These are phyloP conservation scores for Arabidopsis arenosa DNA, from an alignment of 345 rosid genomes.

Conservation along the genomic window DNA sequence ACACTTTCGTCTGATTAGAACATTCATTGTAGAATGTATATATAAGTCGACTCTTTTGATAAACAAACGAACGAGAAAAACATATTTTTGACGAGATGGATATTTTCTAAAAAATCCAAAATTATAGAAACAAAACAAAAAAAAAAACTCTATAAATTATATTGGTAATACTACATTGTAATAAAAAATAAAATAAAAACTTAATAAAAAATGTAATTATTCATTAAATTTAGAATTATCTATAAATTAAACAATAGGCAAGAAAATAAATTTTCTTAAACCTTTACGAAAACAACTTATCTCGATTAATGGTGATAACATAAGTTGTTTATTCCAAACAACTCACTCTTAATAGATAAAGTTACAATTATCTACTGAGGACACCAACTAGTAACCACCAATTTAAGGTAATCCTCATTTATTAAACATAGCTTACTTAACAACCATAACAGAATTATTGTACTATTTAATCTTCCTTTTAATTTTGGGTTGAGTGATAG, in stretches of 20 bases:
- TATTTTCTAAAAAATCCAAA: no score
- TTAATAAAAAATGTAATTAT: no score
- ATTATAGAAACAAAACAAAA: no score
- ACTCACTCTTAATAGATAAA: neutral
- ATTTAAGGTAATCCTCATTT: neutral
- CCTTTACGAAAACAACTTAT: no score
- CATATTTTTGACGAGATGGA: no score
- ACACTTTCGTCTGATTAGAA: neutral
- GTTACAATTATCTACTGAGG: neutral
- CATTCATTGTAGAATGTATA: neutral
- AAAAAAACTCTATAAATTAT: neutral
- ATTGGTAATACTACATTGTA: no score
- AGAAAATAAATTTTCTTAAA: no score
- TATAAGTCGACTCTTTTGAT: neutral
- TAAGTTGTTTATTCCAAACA: neutral
- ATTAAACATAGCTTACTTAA: neutral
- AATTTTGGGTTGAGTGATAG: neutral
- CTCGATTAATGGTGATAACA: no score
- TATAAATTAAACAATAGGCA: no score
- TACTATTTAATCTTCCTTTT: neutral
- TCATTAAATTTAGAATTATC: no score
- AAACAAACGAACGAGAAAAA: neutral
- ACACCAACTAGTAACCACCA: neutral
- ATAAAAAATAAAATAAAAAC: no score
- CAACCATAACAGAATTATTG: slow-evolving; percentile 21